Conservation (phyloP, 306 rosid genomes). For the Cicer arietinum region DNA sequence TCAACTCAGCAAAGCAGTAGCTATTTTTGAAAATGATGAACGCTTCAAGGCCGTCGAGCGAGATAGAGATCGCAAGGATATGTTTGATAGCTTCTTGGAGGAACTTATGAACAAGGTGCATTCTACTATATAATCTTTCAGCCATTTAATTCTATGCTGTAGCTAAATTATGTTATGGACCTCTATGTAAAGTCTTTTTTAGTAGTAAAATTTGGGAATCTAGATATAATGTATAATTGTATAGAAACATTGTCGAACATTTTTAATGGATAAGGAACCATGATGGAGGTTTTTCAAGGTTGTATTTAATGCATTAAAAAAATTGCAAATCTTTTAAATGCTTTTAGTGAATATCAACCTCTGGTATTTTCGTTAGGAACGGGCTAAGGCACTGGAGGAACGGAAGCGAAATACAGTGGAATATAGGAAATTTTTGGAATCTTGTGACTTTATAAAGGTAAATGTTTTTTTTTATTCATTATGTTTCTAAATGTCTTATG, state of each 20-base stretch:
- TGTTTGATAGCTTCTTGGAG: slow-evolving; percentile 76
- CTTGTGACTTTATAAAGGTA: slow-evolving; percentile 95
- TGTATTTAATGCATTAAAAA: slow-evolving; percentile 23
- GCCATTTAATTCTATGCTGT: slow-evolving; percentile 27
- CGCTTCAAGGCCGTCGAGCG: slow-evolving; percentile 89
- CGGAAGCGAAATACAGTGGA: slow-evolving; percentile 65
- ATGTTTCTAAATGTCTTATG: slow-evolving; percentile 38
- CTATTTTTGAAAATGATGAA: slow-evolving; percentile 81
- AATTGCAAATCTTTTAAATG: slow-evolving; percentile 34
- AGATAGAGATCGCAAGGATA: slow-evolving; percentile 85
- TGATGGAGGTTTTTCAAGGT: not conserved
- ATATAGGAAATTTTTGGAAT: slow-evolving; percentile 75
- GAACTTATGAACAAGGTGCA: slow-evolving; percentile 72
- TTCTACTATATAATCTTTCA: slow-evolving; percentile 38
- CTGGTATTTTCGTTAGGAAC: slow-evolving; percentile 62
- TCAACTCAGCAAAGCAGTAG: slow-evolving; percentile 71
- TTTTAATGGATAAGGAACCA: slow-evolving; percentile 14
- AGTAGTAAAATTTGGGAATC: slow-evolving; percentile 19
- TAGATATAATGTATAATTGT: not conserved
- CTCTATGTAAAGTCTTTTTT: slow-evolving; percentile 7
- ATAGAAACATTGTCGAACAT: slow-evolving; percentile 3
- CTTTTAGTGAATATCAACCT: slow-evolving; percentile 37
- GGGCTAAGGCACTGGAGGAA: slow-evolving; percentile 79
- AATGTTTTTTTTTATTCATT: slow-evolving; percentile 27
- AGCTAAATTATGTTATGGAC: slow-evolving; percentile 7